phyloP scores from a whole-genome alignment of 352 stramenopile genomes.

The Phytophthora foliorum region DNA sequence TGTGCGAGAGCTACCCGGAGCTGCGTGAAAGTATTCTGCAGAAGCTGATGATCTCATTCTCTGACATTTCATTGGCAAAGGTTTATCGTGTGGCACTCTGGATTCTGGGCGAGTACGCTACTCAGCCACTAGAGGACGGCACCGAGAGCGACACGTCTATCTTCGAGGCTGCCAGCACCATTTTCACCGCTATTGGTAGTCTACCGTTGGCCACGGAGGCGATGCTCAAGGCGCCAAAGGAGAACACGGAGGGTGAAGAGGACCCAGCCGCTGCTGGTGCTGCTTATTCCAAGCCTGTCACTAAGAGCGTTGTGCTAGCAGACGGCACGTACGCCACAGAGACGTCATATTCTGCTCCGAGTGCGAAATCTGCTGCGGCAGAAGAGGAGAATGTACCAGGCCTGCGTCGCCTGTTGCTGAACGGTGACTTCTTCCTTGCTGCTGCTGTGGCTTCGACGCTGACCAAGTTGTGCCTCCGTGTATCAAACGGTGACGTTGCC shows the following conservation, averaged over 20 bases:
- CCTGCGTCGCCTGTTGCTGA: constrained; percentile 91
- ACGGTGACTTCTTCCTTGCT: constrained; percentile 98
- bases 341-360: constrained; percentile 88
- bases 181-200: constrained; percentile 90
- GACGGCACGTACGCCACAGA: constrained; percentile 99
- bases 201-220: constrained; percentile 76
- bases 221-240: constrained; percentile 53
- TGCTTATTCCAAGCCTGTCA: constrained; percentile 92
- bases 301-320: constrained; percentile 98
- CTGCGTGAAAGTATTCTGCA: constrained; percentile 94
- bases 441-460: constrained; percentile 93
- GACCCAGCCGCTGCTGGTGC: constrained; percentile 40
- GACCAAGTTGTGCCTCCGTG: constrained; percentile 97
- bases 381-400: constrained; percentile 78
- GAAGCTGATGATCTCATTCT: constrained; percentile 96
- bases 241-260: constrained; percentile 32
- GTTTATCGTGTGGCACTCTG: constrained; percentile 98
- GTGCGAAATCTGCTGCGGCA: constrained; percentile 40
- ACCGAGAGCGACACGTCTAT: constrained; percentile 82
- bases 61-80: constrained; percentile 94
- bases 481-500: constrained; percentile 65
- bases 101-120: constrained; percentile 96
- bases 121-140: constrained; percentile 48
- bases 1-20: constrained; percentile 97
- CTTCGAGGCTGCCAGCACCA: constrained; percentile 79